Conservation (phyloP, 768 basidiomycete genomes). For the Boletus vermiculosoides region DNA sequence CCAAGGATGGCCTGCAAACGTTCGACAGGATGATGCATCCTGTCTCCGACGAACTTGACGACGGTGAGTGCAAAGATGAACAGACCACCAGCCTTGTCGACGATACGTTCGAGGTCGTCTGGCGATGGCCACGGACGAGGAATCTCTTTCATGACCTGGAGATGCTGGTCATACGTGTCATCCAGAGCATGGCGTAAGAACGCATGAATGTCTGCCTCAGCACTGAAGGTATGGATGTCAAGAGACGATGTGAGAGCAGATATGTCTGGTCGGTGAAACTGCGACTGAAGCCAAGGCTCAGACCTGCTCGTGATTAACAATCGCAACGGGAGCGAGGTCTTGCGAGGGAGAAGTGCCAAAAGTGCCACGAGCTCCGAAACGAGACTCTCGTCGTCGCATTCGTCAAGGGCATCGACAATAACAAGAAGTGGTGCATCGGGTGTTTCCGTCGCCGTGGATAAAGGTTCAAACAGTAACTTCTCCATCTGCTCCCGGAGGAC, state of each 20-base stretch:
- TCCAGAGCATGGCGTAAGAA: constrained; percentile 23
- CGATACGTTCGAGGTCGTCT: constrained; percentile 18
- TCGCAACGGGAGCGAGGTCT: constrained; percentile 19
- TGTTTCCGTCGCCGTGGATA: constrained; percentile 10
- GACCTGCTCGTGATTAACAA: constrained; percentile 28
- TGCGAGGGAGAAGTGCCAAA: constrained; percentile 15
- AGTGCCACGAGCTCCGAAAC: constrained; percentile 28
- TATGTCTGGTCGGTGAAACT: constrained; percentile 17
- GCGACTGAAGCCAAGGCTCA: constrained; percentile 20
- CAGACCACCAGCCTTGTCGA: constrained; percentile 23
- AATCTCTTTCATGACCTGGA: constrained; percentile 15
- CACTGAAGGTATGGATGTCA: too few relatives aligned
- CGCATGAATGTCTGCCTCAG: constrained; percentile 11
- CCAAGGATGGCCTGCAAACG: constrained; percentile 16
- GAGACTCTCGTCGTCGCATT: constrained; percentile 27
- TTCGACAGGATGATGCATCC: constrained; percentile 11
- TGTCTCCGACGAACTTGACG: constrained; percentile 25
- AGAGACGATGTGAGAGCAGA: too few relatives aligned
- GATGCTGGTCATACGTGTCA: constrained; percentile 17
- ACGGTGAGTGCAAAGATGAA: constrained; percentile 33
- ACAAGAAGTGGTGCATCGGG: constrained; percentile 17
- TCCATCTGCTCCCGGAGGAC: constrained; percentile 31
- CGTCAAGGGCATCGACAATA: constrained; percentile 25
- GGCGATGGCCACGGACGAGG: constrained; percentile 27
- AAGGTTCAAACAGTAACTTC: constrained; percentile 1